These are phyloP conservation scores for Thymus quinquecostatus DNA, from an alignment of 257 asterid genomes.

Conservation along the genomic window DNA sequence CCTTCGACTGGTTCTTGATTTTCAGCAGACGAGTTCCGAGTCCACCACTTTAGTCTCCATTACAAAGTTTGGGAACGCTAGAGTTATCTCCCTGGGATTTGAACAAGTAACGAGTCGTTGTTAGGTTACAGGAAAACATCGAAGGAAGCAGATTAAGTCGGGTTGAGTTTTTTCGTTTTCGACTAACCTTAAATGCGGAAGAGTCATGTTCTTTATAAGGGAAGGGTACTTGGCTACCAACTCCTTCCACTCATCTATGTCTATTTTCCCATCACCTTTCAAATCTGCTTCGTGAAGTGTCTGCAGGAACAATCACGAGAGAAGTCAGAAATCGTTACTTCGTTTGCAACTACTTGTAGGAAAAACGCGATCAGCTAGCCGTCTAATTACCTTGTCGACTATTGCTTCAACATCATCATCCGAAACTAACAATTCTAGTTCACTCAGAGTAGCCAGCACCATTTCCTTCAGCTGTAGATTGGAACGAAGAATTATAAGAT, in stretches of 20 bases:
- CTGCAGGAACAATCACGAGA: constrained; percentile 33
- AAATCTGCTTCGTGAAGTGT: constrained; percentile 59
- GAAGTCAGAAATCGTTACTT: not conserved
- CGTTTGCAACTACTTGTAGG: not conserved
- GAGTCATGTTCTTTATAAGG: constrained; percentile 86
- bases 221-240: constrained; percentile 80
- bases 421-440: constrained; percentile 51
- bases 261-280: constrained; percentile 86
- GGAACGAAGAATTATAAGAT: not conserved
- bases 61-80: constrained; percentile 79
- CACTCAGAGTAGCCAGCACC: constrained; percentile 65
- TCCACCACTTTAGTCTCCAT: constrained; percentile 69
- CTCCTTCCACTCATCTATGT: constrained; percentile 81
- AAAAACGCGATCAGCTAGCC: not conserved
- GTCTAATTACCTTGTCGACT: constrained; percentile 56
- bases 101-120: not conserved
- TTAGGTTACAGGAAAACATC: not conserved
- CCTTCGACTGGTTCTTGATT: constrained; percentile 11
- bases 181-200: constrained; percentile 79
- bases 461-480: constrained; percentile 59
- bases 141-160: too few relatives aligned
- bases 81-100: constrained; percentile 72
- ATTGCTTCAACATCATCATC: constrained; percentile 61
- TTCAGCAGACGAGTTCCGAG: constrained; percentile 60
- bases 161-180: not conserved